Conservation (phyloP, 2,329 filamentous ascomycete species). For the Fusarium citri region DNA sequence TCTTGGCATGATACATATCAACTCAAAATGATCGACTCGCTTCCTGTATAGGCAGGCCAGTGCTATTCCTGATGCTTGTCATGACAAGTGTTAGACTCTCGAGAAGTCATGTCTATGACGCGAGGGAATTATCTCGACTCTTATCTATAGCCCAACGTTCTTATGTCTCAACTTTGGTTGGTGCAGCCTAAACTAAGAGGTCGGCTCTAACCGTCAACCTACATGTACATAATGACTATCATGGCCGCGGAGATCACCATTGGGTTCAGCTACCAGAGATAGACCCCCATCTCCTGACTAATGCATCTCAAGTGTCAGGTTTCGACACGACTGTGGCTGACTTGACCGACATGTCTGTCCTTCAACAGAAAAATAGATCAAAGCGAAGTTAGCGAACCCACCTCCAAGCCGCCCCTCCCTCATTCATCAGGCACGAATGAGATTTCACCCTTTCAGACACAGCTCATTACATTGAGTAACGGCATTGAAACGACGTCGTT, state of each 20-base stretch:
- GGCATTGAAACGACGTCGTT: conserved; percentile 29
- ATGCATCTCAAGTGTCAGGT: conserved; percentile 10
- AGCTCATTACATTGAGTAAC: conserved; percentile 42
- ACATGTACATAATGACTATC: conserved; percentile 4
- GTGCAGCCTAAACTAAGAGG: conserved; percentile 14
- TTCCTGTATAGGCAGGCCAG: conserved; percentile 18
- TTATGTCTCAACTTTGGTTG: conserved; percentile 4
- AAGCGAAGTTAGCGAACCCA: conserved; percentile 27
- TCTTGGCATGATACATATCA: conserved; percentile 31
- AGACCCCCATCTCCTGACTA: conserved; percentile 32
- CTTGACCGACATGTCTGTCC: conserved; percentile 32
- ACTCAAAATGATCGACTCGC: background rate
- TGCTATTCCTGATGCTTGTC: conserved; percentile 3
- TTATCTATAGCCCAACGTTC: conserved; percentile 24
- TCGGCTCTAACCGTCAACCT: conserved; percentile 20
- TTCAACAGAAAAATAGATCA: conserved; percentile 35
- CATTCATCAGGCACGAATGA: conserved; percentile 26
- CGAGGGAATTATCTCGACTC: conserved; percentile 20
- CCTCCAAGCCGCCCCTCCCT: conserved; percentile 34
- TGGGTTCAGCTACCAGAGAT: conserved; percentile 22
- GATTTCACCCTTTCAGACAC: conserved; percentile 35
- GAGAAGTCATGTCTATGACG: conserved; percentile 33
- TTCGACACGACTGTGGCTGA: conserved; percentile 27
- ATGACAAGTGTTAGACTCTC: conserved; percentile 10
- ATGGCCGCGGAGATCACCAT: conserved; percentile 25